Base-by-base conservation (phyloP, 805 yeast genomes). In the Candida khao-thaluensis region DNA sequence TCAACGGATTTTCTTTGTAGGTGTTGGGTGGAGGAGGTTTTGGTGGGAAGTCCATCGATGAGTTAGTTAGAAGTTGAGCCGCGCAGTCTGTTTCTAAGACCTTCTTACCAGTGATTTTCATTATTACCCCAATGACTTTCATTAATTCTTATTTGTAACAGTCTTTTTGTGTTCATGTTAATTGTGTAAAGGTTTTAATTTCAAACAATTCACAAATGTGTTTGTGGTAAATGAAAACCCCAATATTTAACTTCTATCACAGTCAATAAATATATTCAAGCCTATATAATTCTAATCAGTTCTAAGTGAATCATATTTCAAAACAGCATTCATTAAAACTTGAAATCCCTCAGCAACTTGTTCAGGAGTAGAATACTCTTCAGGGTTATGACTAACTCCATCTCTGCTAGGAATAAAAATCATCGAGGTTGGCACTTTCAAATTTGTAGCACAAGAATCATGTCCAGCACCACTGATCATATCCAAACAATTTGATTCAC, bases 401-500 rank as follows among this genome's bases (percentile, higher is more conserved):
- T 45, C 44, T 35, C 38, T 45, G 12, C 44, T 40, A 6, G 90
- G 89, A 50, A 81, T 77, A 54, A 82, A 82, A 23, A 82, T 76
- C 88, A 82, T 82, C 2, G 86, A 75, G 0, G 89, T 81, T 28
- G 90, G 89, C 28, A 76, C 72, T 32, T 69, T 65, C 5, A 62
- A 50, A 7, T 76, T 68, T 2, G 83, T 77, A 16, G 74, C 69
- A 49, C 86, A 79, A 6, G 85, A 78, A 52, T 82, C 90, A 48
- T 82, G 90, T 8, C 85, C 87, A 4, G 89, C 87, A 20, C 90
- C 88, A 47, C 83, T 76, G 32, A 72, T 70, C 37, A 81, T 78
- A 26, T 64, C 69, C 28, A 68, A 60, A 8, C 66, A 62, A 26
- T 66, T 54, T 2, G 64, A 70, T 17, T 61, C 58, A 1, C 80